A percentile compares a stretch with the other conserved stretches of the same genome.
Evolutionary conservation across 106 monocot genomes (phyloP).

Genomic region (Platanthera guangdongensis): DNA sequence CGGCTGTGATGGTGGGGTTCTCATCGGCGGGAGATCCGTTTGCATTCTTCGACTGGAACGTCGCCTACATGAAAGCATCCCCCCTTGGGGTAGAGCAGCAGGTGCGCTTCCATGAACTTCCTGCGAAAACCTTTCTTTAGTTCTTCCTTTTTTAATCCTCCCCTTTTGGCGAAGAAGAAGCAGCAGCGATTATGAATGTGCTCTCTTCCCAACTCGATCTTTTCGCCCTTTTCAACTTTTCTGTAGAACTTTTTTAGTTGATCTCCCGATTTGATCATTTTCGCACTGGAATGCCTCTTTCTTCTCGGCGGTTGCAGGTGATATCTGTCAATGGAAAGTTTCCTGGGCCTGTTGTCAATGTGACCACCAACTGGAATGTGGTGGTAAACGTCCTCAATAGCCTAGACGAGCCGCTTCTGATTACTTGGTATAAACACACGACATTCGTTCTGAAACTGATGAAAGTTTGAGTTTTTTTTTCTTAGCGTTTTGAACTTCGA

Average conservation of each 20-base stretch:
- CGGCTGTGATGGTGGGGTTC: constrained; percentile 3
- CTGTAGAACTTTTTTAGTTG: too few species aligned
- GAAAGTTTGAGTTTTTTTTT: background rate
- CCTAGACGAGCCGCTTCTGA: constrained; percentile 69
- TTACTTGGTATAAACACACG: constrained; percentile 49
- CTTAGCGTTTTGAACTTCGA: background rate
- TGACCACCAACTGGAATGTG: constrained; percentile 81
- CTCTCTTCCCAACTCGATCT: background rate
- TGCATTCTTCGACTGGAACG: constrained; percentile 78
- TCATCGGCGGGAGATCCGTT: constrained; percentile 44
- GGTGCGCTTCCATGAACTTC: constrained; percentile 23
- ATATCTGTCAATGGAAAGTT: constrained; percentile 74
- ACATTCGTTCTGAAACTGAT: background rate
- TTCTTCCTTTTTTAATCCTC: background rate
- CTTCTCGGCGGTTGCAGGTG: constrained; percentile 30
- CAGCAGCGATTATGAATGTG: background rate
- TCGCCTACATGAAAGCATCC: constrained; percentile 59
- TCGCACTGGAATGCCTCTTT: background rate
- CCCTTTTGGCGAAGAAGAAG: background rate
- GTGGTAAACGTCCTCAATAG: constrained; percentile 81
- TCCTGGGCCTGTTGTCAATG: constrained; percentile 76
- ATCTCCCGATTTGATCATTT: too few species aligned
- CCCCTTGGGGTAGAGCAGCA: constrained; percentile 73
- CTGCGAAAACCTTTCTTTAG: background rate
- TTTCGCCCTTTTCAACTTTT: background rate